phyloP scores from a whole-genome alignment of 805 yeast species.

The Isabelozyma pseudorhagii region DNA sequence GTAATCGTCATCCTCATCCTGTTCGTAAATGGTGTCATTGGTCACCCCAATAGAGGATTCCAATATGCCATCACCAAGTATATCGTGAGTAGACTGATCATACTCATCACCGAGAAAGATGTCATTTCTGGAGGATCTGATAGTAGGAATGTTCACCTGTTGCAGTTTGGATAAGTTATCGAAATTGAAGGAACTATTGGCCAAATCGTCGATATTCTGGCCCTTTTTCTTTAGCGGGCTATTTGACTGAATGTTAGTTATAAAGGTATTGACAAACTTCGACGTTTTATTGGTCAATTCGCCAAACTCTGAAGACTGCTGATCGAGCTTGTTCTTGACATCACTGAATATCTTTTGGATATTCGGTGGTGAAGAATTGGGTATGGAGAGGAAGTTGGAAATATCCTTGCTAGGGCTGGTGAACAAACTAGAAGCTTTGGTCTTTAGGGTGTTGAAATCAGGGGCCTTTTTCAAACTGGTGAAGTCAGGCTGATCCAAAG shows the following conservation, averaged over 20 bases:
- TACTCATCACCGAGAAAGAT: slow-evolving; percentile 1
- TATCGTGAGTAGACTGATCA: not conserved
- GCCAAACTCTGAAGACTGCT: slow-evolving; percentile 19
- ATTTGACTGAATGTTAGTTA: slow-evolving; percentile 11
- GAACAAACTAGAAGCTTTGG: slow-evolving; percentile 20
- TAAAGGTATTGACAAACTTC: slow-evolving; percentile 20
- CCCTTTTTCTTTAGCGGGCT: slow-evolving; percentile 7
- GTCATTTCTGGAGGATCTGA: not conserved
- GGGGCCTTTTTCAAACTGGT: not conserved
- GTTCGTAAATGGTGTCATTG: not conserved
- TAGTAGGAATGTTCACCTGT: not conserved
- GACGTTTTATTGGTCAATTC: slow-evolving; percentile 22
- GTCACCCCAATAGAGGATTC: not conserved
- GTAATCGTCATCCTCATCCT: slow-evolving; percentile 7
- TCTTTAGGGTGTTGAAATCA: slow-evolving; percentile 6
- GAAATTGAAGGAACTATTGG: slow-evolving; percentile 25
- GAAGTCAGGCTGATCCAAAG: not conserved
- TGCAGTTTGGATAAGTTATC: slow-evolving; percentile 13
- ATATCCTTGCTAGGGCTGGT: not conserved
- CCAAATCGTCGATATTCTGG: slow-evolving; percentile 7
- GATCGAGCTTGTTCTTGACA: slow-evolving; percentile 13
- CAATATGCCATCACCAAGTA: not conserved
- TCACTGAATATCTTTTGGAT: slow-evolving; percentile 4
- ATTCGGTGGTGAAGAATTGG: not conserved
- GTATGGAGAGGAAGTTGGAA: not conserved